These are phyloP conservation scores for Aphanomyces euteiches DNA, from an alignment of 352 stramenopile genomes.

Conservation along the genomic window DNA sequence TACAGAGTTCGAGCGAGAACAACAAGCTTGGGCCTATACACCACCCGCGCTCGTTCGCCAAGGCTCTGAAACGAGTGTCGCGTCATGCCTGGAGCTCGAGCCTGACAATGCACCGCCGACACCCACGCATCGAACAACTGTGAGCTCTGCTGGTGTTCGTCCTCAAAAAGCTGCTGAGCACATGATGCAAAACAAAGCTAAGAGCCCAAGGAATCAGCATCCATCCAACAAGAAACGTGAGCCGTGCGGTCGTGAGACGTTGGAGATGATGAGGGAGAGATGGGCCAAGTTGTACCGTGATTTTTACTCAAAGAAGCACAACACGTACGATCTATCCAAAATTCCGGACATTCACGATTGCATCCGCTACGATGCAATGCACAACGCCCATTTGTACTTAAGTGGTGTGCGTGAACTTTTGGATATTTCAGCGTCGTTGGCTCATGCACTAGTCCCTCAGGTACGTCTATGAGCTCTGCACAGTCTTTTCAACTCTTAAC, in stretches of 20 bases:
- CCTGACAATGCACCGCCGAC: background rate
- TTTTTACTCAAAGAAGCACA: constrained; percentile 92
- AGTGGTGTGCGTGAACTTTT: constrained; percentile 92
- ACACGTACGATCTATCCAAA: constrained; percentile 93
- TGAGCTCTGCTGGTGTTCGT: constrained; percentile 5
- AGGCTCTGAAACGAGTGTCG: constrained; percentile 32
- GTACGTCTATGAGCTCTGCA: constrained; percentile 18
- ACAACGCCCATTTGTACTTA: constrained; percentile 95
- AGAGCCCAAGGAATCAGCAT: background rate
- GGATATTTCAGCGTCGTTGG: constrained; percentile 91
- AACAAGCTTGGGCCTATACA: constrained; percentile 30
- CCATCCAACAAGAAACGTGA: constrained; percentile 49
- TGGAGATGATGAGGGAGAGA: constrained; percentile 85
- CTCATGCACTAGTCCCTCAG: constrained; percentile 81
- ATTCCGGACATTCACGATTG: constrained; percentile 99
- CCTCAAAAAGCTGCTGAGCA: constrained; percentile 15
- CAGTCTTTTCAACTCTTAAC: background rate
- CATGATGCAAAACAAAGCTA: constrained; percentile 7
- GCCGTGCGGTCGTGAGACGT: constrained; percentile 73
- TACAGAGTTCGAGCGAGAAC: constrained; percentile 57
- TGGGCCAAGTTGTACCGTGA: constrained; percentile 94
- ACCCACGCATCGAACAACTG: background rate
- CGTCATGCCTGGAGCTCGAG: constrained; percentile 26
- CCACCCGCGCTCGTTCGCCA: constrained; percentile 33
- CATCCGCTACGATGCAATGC: constrained; percentile 96